A percentile compares a stretch with the other conserved stretches of the same genome.
phyloP scores from a whole-genome alignment of 2,329 filamentous ascomycete genomes.

The Catunica adiposa region DNA sequence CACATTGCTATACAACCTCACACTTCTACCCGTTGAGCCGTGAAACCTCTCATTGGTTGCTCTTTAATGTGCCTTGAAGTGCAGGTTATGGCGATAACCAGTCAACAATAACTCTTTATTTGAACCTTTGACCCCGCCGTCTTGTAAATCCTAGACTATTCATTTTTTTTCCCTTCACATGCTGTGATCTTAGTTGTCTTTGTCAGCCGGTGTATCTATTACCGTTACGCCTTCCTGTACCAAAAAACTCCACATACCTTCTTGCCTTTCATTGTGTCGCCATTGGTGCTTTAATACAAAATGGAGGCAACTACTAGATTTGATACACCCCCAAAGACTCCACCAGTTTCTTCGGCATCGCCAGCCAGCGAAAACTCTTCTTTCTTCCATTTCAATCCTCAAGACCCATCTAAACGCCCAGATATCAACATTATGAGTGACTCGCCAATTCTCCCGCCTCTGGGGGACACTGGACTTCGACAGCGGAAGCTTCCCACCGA shows the following conservation, averaged over 20 bases:
- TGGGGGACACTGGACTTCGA: background rate
- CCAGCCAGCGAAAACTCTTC: slow-evolving; percentile 1
- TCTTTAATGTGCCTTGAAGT: background rate
- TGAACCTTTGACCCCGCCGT: too few relatives aligned
- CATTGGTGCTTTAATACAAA: background rate
- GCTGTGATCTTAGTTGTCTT: too few relatives aligned
- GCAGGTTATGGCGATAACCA: too few relatives aligned
- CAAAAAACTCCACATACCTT: too few relatives aligned
- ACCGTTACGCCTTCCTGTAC: background rate
- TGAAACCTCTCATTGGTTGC: background rate
- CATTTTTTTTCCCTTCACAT: too few relatives aligned
- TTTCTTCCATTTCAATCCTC: background rate
- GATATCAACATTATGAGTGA: background rate
- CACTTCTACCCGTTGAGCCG: too few relatives aligned
- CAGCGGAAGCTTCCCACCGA: background rate
- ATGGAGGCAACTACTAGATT: slow-evolving; percentile 8
- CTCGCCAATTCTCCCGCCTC: background rate
- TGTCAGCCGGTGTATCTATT: background rate
- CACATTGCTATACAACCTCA: background rate
- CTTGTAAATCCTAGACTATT: too few relatives aligned
- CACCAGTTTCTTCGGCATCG: slow-evolving; percentile 1
- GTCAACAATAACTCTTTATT: too few relatives aligned
- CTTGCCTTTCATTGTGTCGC: too few relatives aligned
- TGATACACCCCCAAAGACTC: slow-evolving; percentile 7
- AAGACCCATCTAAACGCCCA: background rate